Base-by-base conservation (phyloP, 257 asterid species). In the Datura wrightii region DNA sequence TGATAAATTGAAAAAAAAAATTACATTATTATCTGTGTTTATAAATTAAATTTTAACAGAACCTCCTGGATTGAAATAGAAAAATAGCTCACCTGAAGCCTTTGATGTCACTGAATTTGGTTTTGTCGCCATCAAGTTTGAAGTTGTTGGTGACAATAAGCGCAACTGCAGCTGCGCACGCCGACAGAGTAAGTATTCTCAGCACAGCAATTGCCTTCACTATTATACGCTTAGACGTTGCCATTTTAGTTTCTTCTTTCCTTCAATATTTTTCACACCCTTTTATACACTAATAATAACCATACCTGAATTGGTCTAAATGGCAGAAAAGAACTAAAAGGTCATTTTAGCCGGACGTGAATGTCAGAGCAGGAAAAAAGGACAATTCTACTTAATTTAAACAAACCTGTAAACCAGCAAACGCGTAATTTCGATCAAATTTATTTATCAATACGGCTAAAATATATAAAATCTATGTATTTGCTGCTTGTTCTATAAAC, bases 61-160 rank as follows among this genome's bases (percentile, higher is more conserved):
- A 10, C 15, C 24, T 31, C 70, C 41, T n/a, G 4, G 4, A 48
- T 15, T 0, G 60, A 62, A 62, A 62, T 14, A 62, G 1, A 39
- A 39, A 60, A 62, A 62, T 24, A 24, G 31, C 70, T 53, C 8
- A 92, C 97, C 95, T 89, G 89, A 83, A 92, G 72, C 92, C 93
- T 44, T 86, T 88, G 13, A 91, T 65, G 79, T 87, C 89, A 50
- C 87, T 67, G 87, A 93, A 92, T 7, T 18, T 54, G 39, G 48
- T 39, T 79, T 92, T 87, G 53, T 86, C 5, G 0, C 90, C 92
- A 83, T 85, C 89, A 15, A 85, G 52, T 14, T 62, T 88, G 85
- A 34, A 71, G 53, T 88, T 91, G 88, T 92, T 91, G 46, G 91
- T 86, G 53, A 50, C 89, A 90, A 91, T 89, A 13, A 93, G 63